Evolutionary conservation across 768 basidiomycete species (phyloP), one percentile per base, ranked within the genome.

Genomic region (Boletus pseudopeckii): DNA sequence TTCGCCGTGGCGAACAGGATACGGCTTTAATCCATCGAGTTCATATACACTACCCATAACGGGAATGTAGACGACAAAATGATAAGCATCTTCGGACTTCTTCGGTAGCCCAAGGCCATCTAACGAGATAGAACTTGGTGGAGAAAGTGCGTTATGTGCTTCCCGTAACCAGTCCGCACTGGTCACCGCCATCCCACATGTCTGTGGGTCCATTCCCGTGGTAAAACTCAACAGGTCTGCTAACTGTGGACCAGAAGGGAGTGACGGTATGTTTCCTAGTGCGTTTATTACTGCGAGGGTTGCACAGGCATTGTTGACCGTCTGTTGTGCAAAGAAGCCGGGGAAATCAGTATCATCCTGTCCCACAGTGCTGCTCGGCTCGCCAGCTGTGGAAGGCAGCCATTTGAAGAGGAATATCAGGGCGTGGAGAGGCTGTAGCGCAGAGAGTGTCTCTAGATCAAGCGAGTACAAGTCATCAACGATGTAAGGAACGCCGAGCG

Each of bases 391-490:
- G 45, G 77, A 73, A 14, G 88, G 86, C n/a, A 93, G 74, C 88
- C 92, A 98, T 77, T 98, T 97, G 80, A 98, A 98, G 43, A 98
- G 78, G 69, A 98, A 98, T 55, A 98, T 88, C 26, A 98, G 76
- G 1, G 96, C 94, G 60, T 90, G 88, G 3, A 98, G 74, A 42
- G 95, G 95, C 62, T 90, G 81, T 18, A 95, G 72, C 11, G 82
- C 76, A 41, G 83, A 80, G 24, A 97, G 74, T 3, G 86, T 81
- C 20, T 84, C 85, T 0, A 85, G 64, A 58, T 95, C 92, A 45
- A 95, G 80, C 14, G 90, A 89, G 66, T 90, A 93, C 15, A 95
- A 74, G 69, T 95, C 92, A 64, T 93, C 91, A 17, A 95, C 90
- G 56, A 92, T 84, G 28, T 92, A 76, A n/a, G 91, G 88, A 17